A percentile compares a stretch with the other conserved stretches of the same genome.
Evolutionary conservation across 306 rosid species (phyloP).

Genomic region (Adenanthera pavonina): DNA sequence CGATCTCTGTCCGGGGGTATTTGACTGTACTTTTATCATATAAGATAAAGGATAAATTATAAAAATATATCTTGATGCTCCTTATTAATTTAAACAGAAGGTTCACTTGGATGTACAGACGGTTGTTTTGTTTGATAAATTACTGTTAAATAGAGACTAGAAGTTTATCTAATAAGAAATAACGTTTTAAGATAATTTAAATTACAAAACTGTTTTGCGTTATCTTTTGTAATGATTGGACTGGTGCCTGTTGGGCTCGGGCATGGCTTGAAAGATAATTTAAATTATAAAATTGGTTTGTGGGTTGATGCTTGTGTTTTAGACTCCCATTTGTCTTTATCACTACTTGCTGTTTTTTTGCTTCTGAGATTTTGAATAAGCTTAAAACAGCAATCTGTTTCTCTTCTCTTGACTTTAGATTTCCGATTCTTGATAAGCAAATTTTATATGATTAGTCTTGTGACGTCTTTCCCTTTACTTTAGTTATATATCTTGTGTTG

Average conservation of each 20-base stretch:
- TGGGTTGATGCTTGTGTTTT: background rate
- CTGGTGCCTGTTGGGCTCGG: background rate
- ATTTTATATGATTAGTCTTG: slow-evolving; percentile 27
- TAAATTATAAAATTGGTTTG: slow-evolving; percentile 28
- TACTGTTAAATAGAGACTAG: slow-evolving; percentile 11
- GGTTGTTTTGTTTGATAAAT: slow-evolving; percentile 19
- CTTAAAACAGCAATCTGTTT: slow-evolving; percentile 18
- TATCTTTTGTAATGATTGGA: background rate
- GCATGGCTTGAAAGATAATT: background rate
- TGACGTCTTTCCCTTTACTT: slow-evolving; percentile 13
- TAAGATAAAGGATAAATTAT: slow-evolving; percentile 8
- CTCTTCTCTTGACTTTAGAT: slow-evolving; percentile 8
- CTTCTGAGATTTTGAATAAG: slow-evolving; percentile 26
- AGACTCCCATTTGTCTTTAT: background rate
- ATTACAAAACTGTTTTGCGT: slow-evolving; percentile 22
- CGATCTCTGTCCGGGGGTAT: slow-evolving; percentile 92
- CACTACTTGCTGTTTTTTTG: slow-evolving; percentile 13
- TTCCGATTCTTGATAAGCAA: slow-evolving; percentile 27
- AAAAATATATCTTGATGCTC: background rate
- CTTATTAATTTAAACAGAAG: slow-evolving; percentile 24
- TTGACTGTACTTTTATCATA: background rate
- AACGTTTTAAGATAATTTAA: slow-evolving; percentile 6
- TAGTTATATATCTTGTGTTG: slow-evolving; percentile 92
- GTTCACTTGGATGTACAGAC: background rate
- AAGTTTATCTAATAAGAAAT: slow-evolving; percentile 17